phyloP scores from a whole-genome alignment of 2,329 filamentous ascomycete species.

The Botrytis medusae region DNA sequence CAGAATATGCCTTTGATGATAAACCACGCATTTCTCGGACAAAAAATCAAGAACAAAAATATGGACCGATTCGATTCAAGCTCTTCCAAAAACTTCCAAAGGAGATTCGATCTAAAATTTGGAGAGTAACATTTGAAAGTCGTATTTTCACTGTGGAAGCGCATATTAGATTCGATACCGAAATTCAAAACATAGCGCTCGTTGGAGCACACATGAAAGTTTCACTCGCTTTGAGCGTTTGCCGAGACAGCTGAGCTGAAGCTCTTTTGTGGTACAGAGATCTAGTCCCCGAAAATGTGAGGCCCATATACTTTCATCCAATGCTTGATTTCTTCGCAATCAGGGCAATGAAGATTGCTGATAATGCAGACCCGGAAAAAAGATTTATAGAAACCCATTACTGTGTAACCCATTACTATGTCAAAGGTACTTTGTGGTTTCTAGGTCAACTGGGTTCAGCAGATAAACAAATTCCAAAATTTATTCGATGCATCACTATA shows the following conservation, averaged over 20 bases:
- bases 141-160: neutral
- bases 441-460: neutral
- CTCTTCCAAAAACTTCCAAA: neutral
- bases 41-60: neutral
- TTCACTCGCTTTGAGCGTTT: neutral
- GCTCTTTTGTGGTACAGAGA: neutral
- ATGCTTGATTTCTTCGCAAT: neutral
- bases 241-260: neutral
- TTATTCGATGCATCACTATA: neutral
- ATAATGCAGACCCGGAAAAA: neutral
- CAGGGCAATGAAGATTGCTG: neutral
- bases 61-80: neutral
- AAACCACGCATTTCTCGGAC: neutral
- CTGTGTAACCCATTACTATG: neutral
- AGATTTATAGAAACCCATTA: neutral
- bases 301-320: neutral
- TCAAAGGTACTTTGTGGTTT: neutral
- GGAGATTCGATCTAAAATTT: neutral
- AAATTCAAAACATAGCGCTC: neutral
- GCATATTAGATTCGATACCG: neutral
- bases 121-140: neutral
- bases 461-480: neutral
- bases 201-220: neutral
- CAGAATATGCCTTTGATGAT: neutral
- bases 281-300: neutral